phyloP scores from a whole-genome alignment of 176 grass and related monocot species.

The Saccharum spontaneum region DNA sequence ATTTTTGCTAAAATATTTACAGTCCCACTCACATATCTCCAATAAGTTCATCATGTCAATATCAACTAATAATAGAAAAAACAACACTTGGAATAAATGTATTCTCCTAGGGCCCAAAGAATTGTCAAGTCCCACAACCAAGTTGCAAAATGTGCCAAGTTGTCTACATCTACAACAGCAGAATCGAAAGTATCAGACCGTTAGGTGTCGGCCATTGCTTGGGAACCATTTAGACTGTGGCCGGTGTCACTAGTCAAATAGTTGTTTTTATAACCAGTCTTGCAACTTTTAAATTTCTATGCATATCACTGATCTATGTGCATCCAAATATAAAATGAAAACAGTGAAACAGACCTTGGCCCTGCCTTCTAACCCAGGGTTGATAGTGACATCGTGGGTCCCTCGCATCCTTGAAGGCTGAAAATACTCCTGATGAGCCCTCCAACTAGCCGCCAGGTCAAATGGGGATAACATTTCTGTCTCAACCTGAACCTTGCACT shows the following conservation, averaged over 20 bases:
- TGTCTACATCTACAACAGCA: slow-evolving; percentile 13
- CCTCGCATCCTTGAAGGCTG: slow-evolving; percentile 70
- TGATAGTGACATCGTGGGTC: slow-evolving; percentile 64
- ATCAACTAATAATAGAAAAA: neutral
- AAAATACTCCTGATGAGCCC: slow-evolving; percentile 71
- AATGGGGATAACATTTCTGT: slow-evolving; percentile 78
- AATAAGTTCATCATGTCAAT: neutral
- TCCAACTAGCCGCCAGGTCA: slow-evolving; percentile 93
- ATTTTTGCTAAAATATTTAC: neutral
- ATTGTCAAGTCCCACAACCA: neutral
- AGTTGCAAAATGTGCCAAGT: slow-evolving; percentile 2
- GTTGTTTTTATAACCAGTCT: neutral
- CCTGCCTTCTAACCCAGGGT: slow-evolving; percentile 44
- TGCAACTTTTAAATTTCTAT: neutral
- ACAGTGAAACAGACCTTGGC: slow-evolving; percentile 52
- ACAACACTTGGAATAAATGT: slow-evolving; percentile 5
- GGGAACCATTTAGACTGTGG: neutral
- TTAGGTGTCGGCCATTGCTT: neutral
- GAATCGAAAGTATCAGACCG: neutral
- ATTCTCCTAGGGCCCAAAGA: neutral
- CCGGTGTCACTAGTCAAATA: neutral
- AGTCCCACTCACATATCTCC: slow-evolving; percentile 1
- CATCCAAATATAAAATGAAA: slow-evolving; percentile 10
- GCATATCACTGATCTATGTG: neutral
- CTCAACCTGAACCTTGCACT: slow-evolving; percentile 64